Base-by-base conservation (phyloP, 306 rosid genomes). In the Ochetophila trinervis region DNA sequence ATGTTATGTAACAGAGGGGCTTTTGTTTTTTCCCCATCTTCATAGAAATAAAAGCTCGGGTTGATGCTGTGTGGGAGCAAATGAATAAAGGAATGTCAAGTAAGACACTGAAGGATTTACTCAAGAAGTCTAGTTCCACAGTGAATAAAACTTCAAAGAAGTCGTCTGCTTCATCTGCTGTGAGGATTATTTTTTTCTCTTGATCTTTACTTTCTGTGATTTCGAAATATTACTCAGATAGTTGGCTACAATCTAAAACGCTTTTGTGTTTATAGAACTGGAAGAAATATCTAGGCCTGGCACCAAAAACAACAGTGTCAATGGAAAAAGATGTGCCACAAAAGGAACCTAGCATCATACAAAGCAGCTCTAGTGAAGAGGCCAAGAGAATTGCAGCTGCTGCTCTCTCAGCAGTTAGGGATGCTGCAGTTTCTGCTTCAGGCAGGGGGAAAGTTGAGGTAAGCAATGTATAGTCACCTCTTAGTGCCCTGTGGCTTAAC, bases 391-490 rank as follows among this genome's bases (percentile, higher is more conserved):
- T 93, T 62, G 96, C 97, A 37, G 97, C 96, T 60, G 89, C 91
- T 65, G 97, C 97, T 78, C 90, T 91, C 44, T 85, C 79, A 10
- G 85, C 79, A 40, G 88, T 80, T 45, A 83, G 63, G 83, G 88
- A 79, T 67, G 76, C 76, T 52, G 60, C 80, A 15, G 74, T 79
- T 68, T 50, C 76, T 15, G 72, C 80, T 5, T 72, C 76, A 21
- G 85, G 84, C 81, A 84, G 86, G 74, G 96, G 97, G 66, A 87
- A 89, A 77, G 76, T 94, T 71, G 91, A 87, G 76, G 99, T 90
- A 77, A 64, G 74, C 60, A 79, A 47, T 49, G 21, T 63, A 58
- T 66, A 45, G 5, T 64, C 27, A 1, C 51, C n/a, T 53, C 57
- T 53, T 53, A 32, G 32, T 16, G 17, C 20, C 48, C 32, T 18